A percentile compares a stretch with the other conserved stretches of the same genome.
Evolutionary conservation across 2,329 filamentous ascomycete species (phyloP).

Genomic region (Aspergillus candidus): DNA sequence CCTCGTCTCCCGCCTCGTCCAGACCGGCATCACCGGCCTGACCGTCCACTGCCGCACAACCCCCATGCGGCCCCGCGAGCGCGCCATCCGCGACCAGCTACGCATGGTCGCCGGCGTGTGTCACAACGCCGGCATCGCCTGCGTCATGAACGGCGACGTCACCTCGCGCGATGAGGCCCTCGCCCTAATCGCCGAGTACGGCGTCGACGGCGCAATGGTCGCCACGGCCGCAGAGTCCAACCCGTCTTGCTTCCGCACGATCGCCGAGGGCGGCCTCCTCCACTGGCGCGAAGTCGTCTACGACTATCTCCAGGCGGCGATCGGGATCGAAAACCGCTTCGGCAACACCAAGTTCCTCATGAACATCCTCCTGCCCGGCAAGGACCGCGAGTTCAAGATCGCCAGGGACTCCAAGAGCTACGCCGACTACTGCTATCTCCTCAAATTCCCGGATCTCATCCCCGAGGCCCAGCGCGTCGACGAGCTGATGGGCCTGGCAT

Average conservation of each 20-base stretch:
- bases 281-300: conserved; percentile 72
- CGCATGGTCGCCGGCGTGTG: conserved; percentile 78
- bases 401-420: conserved; percentile 67
- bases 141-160: conserved; percentile 94
- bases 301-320: conserved; percentile 64
- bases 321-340: conserved; percentile 78
- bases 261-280: conserved; percentile 62
- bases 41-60: conserved; percentile 95
- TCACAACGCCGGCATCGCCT: conserved; percentile 77
- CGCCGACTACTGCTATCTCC: conserved; percentile 56
- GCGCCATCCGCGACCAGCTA: conserved; percentile 78
- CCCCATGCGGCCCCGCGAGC: conserved; percentile 86
- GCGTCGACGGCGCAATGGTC: conserved; percentile 95
- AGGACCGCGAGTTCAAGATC: conserved; percentile 55
- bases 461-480: conserved; percentile 63
- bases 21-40: conserved; percentile 83
- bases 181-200: conserved; percentile 66
- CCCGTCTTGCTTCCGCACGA: conserved; percentile 72
- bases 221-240: conserved; percentile 89
- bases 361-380: conserved; percentile 78
- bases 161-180: conserved; percentile 65
- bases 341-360: conserved; percentile 92
- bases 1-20: conserved; percentile 70
- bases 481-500: conserved; percentile 26
- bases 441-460: conserved; percentile 60